phyloP scores from a whole-genome alignment of 163 green algal genomes.

The Scenedesmus sp. region DNA sequence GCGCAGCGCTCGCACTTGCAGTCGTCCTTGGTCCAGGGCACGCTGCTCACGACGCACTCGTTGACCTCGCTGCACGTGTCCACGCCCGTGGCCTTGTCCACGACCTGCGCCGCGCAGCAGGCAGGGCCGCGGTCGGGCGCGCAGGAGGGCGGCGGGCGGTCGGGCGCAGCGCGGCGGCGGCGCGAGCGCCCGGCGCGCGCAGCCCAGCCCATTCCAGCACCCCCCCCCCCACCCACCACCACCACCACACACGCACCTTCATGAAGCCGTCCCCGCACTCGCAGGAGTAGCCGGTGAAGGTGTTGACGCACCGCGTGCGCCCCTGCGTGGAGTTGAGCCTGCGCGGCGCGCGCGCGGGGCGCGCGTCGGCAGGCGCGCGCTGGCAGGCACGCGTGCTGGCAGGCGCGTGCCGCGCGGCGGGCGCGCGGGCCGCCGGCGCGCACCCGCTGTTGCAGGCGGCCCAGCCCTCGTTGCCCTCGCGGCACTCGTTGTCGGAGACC shows the following conservation, averaged over 20 bases:
- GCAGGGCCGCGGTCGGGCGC: not conserved
- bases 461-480: constrained; percentile 62
- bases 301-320: constrained; percentile 77
- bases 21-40: constrained; percentile 54
- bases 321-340: constrained; percentile 55
- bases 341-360: not conserved
- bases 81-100: constrained; percentile 45
- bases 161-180: not conserved
- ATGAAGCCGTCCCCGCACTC: constrained; percentile 75
- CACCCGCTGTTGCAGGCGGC: constrained; percentile 63
- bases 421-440: too few species aligned
- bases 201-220: not conserved
- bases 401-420: too few species aligned
- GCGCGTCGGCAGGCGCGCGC: too few species aligned
- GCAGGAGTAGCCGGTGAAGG: constrained; percentile 76
- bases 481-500: constrained; percentile 73
- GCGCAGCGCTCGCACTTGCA: constrained; percentile 84
- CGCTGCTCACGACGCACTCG: constrained; percentile 73
- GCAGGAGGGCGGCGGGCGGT: not conserved
- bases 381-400: too few species aligned
- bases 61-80: constrained; percentile 70
- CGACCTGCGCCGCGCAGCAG: too few species aligned
- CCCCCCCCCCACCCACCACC: constrained; percentile 21
- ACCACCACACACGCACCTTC: too few species aligned
- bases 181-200: too few species aligned